phyloP scores from a whole-genome alignment of 441 rosid genomes.

The Breynia disticha region DNA sequence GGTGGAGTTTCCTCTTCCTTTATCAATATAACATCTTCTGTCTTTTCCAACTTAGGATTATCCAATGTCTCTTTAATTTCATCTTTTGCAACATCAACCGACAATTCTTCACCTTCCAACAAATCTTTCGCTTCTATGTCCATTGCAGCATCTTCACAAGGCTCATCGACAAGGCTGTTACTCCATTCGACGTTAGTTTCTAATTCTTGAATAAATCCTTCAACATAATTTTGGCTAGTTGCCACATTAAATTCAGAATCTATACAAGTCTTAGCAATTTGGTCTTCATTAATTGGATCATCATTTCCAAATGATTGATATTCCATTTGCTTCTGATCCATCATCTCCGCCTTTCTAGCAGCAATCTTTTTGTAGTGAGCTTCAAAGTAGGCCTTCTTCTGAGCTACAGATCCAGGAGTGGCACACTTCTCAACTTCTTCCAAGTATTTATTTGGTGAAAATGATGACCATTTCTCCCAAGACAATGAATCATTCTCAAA shows the following conservation, averaged over 20 bases:
- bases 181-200: constrained; percentile 15
- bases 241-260: constrained; percentile 17
- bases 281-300: constrained; percentile 26
- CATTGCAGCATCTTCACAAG: constrained; percentile 25
- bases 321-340: constrained; percentile 53
- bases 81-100: constrained; percentile 27
- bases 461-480: constrained; percentile 95
- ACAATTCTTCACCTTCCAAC: constrained; percentile 25
- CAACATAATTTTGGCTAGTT: constrained; percentile 23
- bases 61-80: constrained; percentile 19
- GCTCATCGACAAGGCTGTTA: constrained; percentile 18
- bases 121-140: constrained; percentile 27
- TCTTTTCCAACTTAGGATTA: constrained; percentile 12
- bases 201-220: constrained; percentile 33
- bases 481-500: constrained; percentile 91
- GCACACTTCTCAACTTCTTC: constrained; percentile 97
- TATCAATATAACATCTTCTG: constrained; percentile 27
- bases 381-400: constrained; percentile 90
- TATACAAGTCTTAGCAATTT: constrained; percentile 11
- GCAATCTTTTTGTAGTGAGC: constrained; percentile 93
- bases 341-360: constrained; percentile 67
- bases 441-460: constrained; percentile 88
- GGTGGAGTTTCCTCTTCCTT: constrained; percentile 24
- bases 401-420: constrained; percentile 92
- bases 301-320: constrained; percentile 21